Base-by-base conservation (phyloP, 257 asterid genomes). In the Fraxinus cuspidata region DNA sequence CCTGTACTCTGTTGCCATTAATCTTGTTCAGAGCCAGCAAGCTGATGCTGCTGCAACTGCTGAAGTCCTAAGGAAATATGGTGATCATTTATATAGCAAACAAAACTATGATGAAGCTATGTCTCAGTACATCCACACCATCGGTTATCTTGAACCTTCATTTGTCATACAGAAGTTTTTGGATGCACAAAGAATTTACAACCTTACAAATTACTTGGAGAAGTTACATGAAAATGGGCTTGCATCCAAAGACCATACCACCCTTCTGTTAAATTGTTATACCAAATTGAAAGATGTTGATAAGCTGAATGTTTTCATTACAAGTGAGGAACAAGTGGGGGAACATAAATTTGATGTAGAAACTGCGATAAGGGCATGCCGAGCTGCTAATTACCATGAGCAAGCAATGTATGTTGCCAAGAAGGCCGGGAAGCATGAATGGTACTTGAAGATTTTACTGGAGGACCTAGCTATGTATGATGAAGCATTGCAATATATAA, bases 371-470 rank as follows among this genome's bases (percentile, higher is more conserved):
- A 89, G 88, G 87, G 99, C 91, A 63, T 94, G 99, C 79, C 88
- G 99, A 71, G 97, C 99, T 42, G 99, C 98, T 49, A 94, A 89
- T 84, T 95, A 95, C 87, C 97, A 93, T 51, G 99, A 95, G 85
- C 99, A 95, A 84, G 99, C 99, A 15, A 93, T 95, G 97, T 95
- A 89, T 82, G 99, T 95, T 64, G 99, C 99, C 64, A 93, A 91
- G 86, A 95, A 90, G 87, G 87, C 99, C 76, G 99, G 98, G 82
- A 89, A 88, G 79, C 99, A 95, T 77, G 98, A 95, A 80, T 88
- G 93, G 92, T 94, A 94, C 84, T 86, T 94, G 90, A 94, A 94
- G 90, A 94, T 94, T 74, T 88, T 92, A 40, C 97, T 94, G 72
- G 99, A 94, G 91, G 99, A 92, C 87, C 85, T 94, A 73, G 99